Base-by-base conservation (phyloP, 176 grass and related monocot genomes). In the Rhynchospora tenuis region DNA sequence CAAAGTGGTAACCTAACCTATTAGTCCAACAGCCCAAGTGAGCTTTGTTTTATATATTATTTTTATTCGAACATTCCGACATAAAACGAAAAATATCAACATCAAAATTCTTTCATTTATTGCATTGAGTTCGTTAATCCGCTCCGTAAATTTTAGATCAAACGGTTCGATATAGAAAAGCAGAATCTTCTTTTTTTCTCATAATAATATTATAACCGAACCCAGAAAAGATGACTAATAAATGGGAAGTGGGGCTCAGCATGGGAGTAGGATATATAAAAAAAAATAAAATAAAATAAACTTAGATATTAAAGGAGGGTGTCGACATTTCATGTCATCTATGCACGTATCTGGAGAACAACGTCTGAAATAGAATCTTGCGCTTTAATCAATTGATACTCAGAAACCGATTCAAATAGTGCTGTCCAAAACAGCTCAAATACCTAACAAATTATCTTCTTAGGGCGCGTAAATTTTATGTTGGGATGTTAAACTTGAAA, bases 271-370 rank as follows among this genome's bases (percentile, higher is more conserved):
- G 45, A 74, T 43, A 4, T 8, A 51, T 8, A 12, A 8, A 8
- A 9, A 4, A 51, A 12, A 9, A 4, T 11, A 12, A 12, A 12
- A 51, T 51, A 19, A 71, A 9, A 72, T 16, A 51, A 73, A 73
- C 70, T 50, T 47, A 79, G 31, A 59, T 79, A 57, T 61, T 61
- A 58, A 28, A 81, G 78, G 16, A 11, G 24, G 9, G 57, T 81
- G 78, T 81, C 78, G 78, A 59, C 78, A 81, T 63, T 61, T 81
- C n/a, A 43, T 81, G 78, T 81, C 78, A 81, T 81, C 7, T 46
- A 81, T 44, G 59, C 23, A 20, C 7, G 6, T 28, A 47, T 77
- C 38, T 14, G n/a, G 10, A 26, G 9, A 28, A 29, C 45, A 45
- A 44, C 57, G 9, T 56, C 38, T 59, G 31, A 31, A 60, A 62